phyloP scores from a whole-genome alignment of 176 grass and related monocot species.

The Zoysia pacifica region DNA sequence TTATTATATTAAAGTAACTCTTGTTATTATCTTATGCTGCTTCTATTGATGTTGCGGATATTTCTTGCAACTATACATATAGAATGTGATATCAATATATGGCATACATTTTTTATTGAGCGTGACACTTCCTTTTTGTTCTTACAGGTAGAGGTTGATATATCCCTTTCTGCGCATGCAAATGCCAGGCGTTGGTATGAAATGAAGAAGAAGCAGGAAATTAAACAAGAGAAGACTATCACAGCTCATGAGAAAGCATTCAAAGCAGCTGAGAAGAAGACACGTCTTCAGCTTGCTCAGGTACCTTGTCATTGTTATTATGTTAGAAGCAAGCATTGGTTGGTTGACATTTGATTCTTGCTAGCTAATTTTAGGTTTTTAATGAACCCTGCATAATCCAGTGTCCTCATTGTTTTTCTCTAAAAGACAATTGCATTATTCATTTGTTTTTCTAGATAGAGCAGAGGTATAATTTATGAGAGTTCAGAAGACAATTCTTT shows the following conservation, averaged over 20 bases:
- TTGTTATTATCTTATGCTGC: slow-evolving; percentile 11
- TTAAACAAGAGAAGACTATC: slow-evolving; percentile 91
- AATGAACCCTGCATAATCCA: not conserved
- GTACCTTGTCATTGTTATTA: slow-evolving; percentile 40
- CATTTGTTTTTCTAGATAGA: slow-evolving; percentile 26
- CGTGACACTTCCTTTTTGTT: slow-evolving; percentile 21
- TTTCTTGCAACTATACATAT: slow-evolving; percentile 20
- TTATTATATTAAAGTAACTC: not conserved
- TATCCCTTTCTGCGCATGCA: slow-evolving; percentile 98
- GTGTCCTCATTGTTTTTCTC: not conserved
- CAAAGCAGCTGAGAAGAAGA: slow-evolving; percentile 99
- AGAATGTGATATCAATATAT: slow-evolving; percentile 19
- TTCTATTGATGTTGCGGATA: slow-evolving; percentile 18
- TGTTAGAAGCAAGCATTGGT: slow-evolving; percentile 2
- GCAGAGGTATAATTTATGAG: not conserved
- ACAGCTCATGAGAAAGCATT: slow-evolving; percentile 94
- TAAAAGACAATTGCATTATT: not conserved
- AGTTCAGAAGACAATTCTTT: slow-evolving; percentile 15
- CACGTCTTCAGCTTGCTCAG: slow-evolving; percentile 90
- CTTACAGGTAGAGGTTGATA: slow-evolving; percentile 87
- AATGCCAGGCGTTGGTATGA: slow-evolving; percentile 97
- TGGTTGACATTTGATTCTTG: not conserved
- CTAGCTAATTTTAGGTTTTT: slow-evolving; percentile 28
- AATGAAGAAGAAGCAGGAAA: slow-evolving; percentile 97
- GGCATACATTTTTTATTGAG: not conserved